phyloP scores from a whole-genome alignment of 202 grass and related monocot species.

The Elaeis oleifera region DNA sequence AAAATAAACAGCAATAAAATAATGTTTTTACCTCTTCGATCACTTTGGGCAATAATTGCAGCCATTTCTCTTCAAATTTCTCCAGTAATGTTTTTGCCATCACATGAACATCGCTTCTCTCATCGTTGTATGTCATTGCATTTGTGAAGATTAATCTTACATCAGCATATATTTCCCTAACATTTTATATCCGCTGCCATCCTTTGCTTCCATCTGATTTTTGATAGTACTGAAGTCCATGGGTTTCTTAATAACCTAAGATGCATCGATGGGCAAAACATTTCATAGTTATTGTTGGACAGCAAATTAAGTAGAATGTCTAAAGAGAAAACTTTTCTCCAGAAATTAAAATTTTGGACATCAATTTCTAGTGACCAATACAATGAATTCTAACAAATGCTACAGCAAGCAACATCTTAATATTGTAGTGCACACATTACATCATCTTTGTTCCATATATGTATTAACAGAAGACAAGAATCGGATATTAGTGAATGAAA shows the following conservation, averaged over 20 bases:
- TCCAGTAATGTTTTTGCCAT: slow-evolving; percentile 82
- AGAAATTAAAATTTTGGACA: too few species aligned
- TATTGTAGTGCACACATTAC: too few species aligned
- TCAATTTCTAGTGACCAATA: too few species aligned
- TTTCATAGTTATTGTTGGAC: too few species aligned
- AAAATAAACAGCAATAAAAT: slow-evolving; percentile 11
- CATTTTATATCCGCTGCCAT: slow-evolving; percentile 60
- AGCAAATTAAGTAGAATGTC: too few species aligned
- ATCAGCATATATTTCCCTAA: slow-evolving; percentile 82
- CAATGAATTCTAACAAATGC: too few species aligned
- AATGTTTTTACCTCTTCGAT: slow-evolving; percentile 55
- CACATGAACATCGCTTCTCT: slow-evolving; percentile 46
- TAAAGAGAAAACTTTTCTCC: too few species aligned
- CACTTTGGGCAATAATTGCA: slow-evolving; percentile 75
- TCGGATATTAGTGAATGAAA: too few species aligned
- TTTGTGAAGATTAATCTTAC: slow-evolving; percentile 89
- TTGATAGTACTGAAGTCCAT: slow-evolving; percentile 87
- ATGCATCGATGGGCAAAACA: slow-evolving; percentile 19
- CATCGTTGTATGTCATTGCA: slow-evolving; percentile 89
- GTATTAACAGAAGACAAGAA: too few species aligned
- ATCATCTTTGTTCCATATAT: too few species aligned
- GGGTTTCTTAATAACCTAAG: slow-evolving; percentile 75
- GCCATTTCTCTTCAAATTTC: slow-evolving; percentile 92
- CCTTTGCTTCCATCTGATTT: slow-evolving; percentile 83
- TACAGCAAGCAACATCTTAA: too few species aligned